Evolutionary conservation across 257 asterid genomes (phyloP), one percentile per base, ranked within the genome.

Genomic region (Penstemon davidsonii): DNA sequence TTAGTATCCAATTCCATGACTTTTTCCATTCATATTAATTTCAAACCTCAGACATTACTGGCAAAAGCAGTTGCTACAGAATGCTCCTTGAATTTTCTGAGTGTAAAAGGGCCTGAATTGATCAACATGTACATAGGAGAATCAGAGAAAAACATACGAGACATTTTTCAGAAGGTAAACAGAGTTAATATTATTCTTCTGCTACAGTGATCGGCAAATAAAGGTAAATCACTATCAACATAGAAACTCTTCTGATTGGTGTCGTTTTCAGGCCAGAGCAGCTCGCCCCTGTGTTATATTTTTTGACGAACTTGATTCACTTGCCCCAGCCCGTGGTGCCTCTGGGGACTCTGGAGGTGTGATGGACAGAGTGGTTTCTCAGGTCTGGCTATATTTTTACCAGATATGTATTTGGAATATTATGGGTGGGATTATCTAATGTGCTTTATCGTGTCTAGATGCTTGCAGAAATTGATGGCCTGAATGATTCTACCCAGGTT

Each of bases 101-200:
- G 99, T 39, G 97, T 94, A 50, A 91, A 94, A 85, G 99, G 99
- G 68, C 99, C 97, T 62, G 99, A 94, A 73, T 70, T 94, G 78
- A 94, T 94, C 75, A 94, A 94, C 84, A 94, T 94, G 99, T 94
- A 94, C 86, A 91, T 94, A 71, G 99, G 99, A 78, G 99, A 94
- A 71, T 94, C 99, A 0, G 99, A 94, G 80, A 94, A 91, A 78
- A 94, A 94, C 53, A 75, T 94, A 8, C 84, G 97, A 73, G 99
- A 91, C 80, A 94, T 94, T 68, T 94, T 94, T 77, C 95, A 90
- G 82, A 90, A 94, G 97, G 97, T 88, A 82, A 72, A 78, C 67
- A 12, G 56, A 41, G 15, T 33, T 45, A 33, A 15, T 51, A 42
- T 58, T 62, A 3, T 59, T 66, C 67, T 57, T 52, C 45, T 56